Conservation (phyloP, 495 filamentous ascomycete species). For the Trichoderma orchidacearum region DNA sequence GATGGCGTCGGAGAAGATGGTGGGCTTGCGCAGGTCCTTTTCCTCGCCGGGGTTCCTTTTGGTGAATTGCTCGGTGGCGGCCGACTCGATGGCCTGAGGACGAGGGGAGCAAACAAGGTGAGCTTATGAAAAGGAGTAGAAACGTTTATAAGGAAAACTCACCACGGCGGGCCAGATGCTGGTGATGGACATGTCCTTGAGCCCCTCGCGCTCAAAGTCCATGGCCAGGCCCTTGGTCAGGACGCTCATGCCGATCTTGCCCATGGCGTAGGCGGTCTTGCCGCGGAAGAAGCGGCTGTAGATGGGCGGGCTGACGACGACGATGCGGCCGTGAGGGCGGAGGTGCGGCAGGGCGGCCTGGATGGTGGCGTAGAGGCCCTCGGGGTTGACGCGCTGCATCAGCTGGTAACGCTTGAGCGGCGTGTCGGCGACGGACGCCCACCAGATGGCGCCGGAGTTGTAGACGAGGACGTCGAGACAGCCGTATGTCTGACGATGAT, state of each 20-base stretch:
- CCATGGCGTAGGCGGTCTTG: slow-evolving; percentile 80
- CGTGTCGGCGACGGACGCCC: slow-evolving; percentile 60
- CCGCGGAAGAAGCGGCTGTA: slow-evolving; percentile 76
- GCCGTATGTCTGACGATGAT: slow-evolving; percentile 35
- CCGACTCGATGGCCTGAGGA: slow-evolving; percentile 61
- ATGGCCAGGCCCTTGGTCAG: slow-evolving; percentile 70
- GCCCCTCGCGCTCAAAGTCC: slow-evolving; percentile 56
- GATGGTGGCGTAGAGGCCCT: slow-evolving; percentile 57
- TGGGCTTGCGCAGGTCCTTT: slow-evolving; percentile 51
- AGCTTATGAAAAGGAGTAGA: too few species aligned
- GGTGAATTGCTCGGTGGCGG: slow-evolving; percentile 45
- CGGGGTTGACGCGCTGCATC: slow-evolving; percentile 70
- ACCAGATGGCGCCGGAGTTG: slow-evolving; percentile 82
- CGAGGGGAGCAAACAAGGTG: too few species aligned
- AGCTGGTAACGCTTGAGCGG: slow-evolving; percentile 68
- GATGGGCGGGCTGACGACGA: slow-evolving; percentile 77
- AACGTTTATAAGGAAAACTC: too few species aligned
- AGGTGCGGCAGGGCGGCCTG: slow-evolving; percentile 51
- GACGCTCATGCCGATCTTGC: slow-evolving; percentile 76
- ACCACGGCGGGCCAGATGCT: slow-evolving; percentile 73
- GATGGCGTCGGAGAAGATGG: slow-evolving; percentile 70
- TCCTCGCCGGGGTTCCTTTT: slow-evolving; percentile 27
- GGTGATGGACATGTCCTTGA: slow-evolving; percentile 57
- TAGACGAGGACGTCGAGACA: slow-evolving; percentile 64
- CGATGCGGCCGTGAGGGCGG: slow-evolving; percentile 42